phyloP scores from a whole-genome alignment of 495 filamentous ascomycete genomes.

The Tuber calosporum region DNA sequence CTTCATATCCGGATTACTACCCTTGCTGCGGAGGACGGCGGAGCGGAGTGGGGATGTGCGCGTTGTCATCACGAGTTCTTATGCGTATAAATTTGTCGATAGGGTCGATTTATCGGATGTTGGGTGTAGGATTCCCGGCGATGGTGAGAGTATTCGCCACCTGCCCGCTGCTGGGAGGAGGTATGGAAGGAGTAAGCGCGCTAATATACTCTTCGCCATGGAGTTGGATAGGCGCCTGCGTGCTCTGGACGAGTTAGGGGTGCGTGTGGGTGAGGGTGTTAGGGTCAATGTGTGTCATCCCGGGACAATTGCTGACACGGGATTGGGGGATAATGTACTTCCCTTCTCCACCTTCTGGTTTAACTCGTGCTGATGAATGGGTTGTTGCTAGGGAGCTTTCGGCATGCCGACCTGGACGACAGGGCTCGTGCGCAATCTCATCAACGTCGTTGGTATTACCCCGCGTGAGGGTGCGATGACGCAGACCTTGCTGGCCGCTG shows the following conservation, averaged over 20 bases:
- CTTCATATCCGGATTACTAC: conserved; percentile 21
- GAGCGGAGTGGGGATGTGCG: conserved; percentile 13
- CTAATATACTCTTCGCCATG: conserved; percentile 47
- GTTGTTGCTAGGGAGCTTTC: conserved; percentile 7
- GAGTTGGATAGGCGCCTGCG: conserved; percentile 44
- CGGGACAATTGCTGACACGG: conserved; percentile 24
- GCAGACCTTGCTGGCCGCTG: conserved; percentile 22
- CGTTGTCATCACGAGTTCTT: conserved; percentile 26
- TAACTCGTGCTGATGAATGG: neutral
- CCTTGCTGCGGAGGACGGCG: conserved; percentile 21
- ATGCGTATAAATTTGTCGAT: conserved; percentile 22
- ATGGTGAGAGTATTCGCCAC: conserved; percentile 15
- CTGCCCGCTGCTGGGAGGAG: conserved; percentile 16
- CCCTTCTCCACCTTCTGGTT: conserved; percentile 5
- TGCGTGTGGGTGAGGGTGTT: conserved; percentile 12
- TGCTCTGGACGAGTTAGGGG: neutral
- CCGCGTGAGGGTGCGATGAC: conserved; percentile 29
- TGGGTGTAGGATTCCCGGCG: conserved; percentile 1
- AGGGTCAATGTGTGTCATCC: conserved; percentile 34
- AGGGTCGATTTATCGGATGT: conserved; percentile 27
- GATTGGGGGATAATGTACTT: conserved; percentile 22
- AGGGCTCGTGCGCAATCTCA: conserved; percentile 8
- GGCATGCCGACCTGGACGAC: conserved; percentile 13
- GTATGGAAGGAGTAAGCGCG: conserved; percentile 49
- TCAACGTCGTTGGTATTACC: conserved; percentile 8